phyloP scores from a whole-genome alignment of 1,284 basidiomycete genomes.

The Schizophyllum commune region DNA sequence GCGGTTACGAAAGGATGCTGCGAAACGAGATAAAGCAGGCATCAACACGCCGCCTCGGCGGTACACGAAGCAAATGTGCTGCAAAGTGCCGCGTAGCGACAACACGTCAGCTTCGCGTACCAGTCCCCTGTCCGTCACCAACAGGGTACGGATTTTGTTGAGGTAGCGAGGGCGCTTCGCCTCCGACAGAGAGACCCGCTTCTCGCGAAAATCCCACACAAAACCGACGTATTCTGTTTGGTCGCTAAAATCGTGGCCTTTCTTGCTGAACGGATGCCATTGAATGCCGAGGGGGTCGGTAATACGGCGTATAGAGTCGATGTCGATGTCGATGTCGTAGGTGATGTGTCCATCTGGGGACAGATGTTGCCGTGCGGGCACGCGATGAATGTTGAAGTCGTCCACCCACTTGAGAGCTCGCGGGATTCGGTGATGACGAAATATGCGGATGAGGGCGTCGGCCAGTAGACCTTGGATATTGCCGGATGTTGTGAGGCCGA shows the following conservation, averaged over 20 bases:
- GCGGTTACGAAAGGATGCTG: background rate
- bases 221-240: slow-evolving; percentile 4
- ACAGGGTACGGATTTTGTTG: slow-evolving; percentile 1
- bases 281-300: slow-evolving; percentile 1
- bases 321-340: slow-evolving; percentile 1
- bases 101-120: background rate
- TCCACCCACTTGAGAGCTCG: too few relatives aligned
- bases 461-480: too few relatives aligned
- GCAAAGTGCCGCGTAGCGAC: slow-evolving; percentile 3
- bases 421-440: too few relatives aligned
- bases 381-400: too few relatives aligned
- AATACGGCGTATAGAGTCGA: background rate
- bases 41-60: slow-evolving; percentile 3
- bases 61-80: slow-evolving; percentile 6
- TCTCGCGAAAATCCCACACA: background rate
- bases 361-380: too few relatives aligned
- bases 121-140: background rate
- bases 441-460: too few relatives aligned
- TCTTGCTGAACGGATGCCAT: slow-evolving; percentile 3
- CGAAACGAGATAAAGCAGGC: background rate
- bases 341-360: background rate
- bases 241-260: slow-evolving; percentile 4
- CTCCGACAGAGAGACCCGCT: background rate
- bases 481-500: too few relatives aligned
- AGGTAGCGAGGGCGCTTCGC: slow-evolving; percentile 2